These are phyloP conservation scores for Clavariopsis aquatica DNA, from an alignment of 495 filamentous ascomycete species.

Conservation along the genomic window DNA sequence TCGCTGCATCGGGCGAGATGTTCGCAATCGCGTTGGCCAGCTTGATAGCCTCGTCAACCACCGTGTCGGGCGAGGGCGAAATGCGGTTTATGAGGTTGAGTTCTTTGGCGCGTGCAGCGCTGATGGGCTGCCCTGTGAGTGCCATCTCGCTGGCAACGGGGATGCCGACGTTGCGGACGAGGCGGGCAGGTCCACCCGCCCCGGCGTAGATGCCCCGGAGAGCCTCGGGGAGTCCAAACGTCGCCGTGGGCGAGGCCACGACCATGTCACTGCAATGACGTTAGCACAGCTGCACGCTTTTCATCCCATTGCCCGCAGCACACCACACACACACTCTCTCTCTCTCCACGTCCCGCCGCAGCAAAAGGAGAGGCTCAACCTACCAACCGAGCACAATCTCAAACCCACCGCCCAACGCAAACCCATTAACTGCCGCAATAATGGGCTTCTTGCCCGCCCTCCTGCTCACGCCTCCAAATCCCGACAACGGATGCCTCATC, in stretches of 20 bases:
- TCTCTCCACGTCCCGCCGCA: too few species aligned
- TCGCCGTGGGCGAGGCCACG: constrained; percentile 38
- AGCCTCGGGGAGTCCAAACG: constrained; percentile 42
- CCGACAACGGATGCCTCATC: constrained; percentile 37
- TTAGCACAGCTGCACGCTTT: constrained; percentile 4
- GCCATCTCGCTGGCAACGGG: constrained; percentile 41
- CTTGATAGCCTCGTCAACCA: constrained; percentile 39
- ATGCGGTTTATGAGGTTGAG: constrained; percentile 39
- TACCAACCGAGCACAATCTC: constrained; percentile 43
- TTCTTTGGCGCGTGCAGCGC: constrained; percentile 34
- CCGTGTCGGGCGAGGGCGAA: constrained; percentile 31
- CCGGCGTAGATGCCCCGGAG: constrained; percentile 41
- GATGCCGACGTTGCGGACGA: constrained; percentile 40
- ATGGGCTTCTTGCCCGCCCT: constrained; percentile 41
- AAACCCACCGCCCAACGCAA: constrained; percentile 42
- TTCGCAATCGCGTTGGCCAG: constrained; percentile 36
- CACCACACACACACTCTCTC: too few species aligned
- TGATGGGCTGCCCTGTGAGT: constrained; percentile 35
- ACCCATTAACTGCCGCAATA: constrained; percentile 43
- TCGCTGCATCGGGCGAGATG: constrained; percentile 38
- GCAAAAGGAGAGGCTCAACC: neutral
- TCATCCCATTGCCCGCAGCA: too few species aligned
- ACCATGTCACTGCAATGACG: constrained; percentile 38
- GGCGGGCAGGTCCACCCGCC: constrained; percentile 39
- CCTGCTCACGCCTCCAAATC: constrained; percentile 40